These are phyloP conservation scores for Boletus bicolor DNA, from an alignment of 768 basidiomycete genomes.

Conservation along the genomic window DNA sequence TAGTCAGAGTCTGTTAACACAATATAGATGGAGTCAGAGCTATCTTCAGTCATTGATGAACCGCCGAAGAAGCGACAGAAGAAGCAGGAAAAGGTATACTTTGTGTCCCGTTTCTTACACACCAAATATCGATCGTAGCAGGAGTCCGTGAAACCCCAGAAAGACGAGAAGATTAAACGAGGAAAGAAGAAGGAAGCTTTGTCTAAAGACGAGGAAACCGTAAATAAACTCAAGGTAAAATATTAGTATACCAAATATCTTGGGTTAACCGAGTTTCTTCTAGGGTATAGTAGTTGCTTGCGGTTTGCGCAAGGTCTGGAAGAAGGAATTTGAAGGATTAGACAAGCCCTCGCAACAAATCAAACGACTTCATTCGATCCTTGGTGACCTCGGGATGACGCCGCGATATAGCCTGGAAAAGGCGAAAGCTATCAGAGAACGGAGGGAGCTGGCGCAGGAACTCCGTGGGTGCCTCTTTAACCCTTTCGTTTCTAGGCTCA, in stretches of 20 bases:
- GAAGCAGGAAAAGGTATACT: constrained; percentile 36
- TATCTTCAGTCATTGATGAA: constrained; percentile 60
- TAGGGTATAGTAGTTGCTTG: constrained; percentile 71
- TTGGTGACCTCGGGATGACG: constrained; percentile 75
- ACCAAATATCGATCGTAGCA: background rate
- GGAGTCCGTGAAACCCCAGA: constrained; percentile 25
- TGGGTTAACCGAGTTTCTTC: background rate
- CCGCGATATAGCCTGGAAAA: constrained; percentile 77
- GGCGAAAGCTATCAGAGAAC: constrained; percentile 69
- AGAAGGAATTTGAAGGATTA: constrained; percentile 62
- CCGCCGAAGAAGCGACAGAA: constrained; percentile 47
- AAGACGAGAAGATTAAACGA: constrained; percentile 24
- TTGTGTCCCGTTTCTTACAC: background rate
- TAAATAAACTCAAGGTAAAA: constrained; percentile 70
- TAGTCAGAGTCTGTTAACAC: constrained; percentile 22
- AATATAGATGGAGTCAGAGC: constrained; percentile 40
- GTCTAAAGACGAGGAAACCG: constrained; percentile 66
- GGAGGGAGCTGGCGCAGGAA: constrained; percentile 75
- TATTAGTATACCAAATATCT: background rate
- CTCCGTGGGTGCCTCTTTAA: constrained; percentile 49
- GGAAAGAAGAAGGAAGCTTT: constrained; percentile 34
- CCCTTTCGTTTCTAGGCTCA: background rate
- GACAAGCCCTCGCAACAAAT: constrained; percentile 62
- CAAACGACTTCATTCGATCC: constrained; percentile 56
- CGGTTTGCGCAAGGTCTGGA: constrained; percentile 76